Base-by-base conservation (phyloP, 1,284 basidiomycete genomes). In the Fomitiporia mediterranea region DNA sequence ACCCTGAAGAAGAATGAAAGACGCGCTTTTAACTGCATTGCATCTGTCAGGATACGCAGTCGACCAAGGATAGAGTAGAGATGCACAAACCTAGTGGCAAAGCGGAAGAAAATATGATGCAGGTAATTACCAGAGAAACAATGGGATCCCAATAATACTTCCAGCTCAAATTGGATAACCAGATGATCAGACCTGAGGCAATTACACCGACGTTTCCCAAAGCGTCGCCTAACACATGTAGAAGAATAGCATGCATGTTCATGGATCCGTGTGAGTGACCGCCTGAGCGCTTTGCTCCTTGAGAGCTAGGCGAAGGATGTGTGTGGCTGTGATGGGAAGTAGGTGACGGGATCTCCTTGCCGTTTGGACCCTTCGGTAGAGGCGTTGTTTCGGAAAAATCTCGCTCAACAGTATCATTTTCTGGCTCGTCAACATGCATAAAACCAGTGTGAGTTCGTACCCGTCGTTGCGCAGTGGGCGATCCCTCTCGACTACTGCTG, bases 141-240 rank as follows among this genome's bases (percentile, higher is more conserved):
- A 88, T 71, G 0, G 97, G 97, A 71, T 99, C 97, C 63, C 87
- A 94, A 74, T 96, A 98, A 68, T 86, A 89, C 67, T 89, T 94
- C 75, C 81, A 90, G 60, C 72, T 72, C 85, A 86, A 91, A 21
- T 77, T 71, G 1, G 86, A 83, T 50, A 89, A 79, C 93, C 92
- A 94, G 66, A 98, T 96, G 67, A 97, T 76, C 8, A 98, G 80
- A 61, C 97, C 97, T 4, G 95, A 91, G 27, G 87, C 83, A 60
- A 99, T 98, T 61, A 99, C 97, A 60, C 97, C 97, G 60, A 98
- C 89, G 70, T 99, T 99, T 57, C 97, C 96, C 40, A 98, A 79
- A 25, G 97, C 97, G 72, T 99, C 97, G 34, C 97, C 96, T 39
- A 99, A 71, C 25, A 99, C 96, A 71, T 99, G 97, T 23, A 99